A percentile compares a stretch with the other conserved stretches of the same genome.
Conservation (phyloP, 2,329 filamentous ascomycete species). For the Allantophomopsis lycopodina region DNA sequence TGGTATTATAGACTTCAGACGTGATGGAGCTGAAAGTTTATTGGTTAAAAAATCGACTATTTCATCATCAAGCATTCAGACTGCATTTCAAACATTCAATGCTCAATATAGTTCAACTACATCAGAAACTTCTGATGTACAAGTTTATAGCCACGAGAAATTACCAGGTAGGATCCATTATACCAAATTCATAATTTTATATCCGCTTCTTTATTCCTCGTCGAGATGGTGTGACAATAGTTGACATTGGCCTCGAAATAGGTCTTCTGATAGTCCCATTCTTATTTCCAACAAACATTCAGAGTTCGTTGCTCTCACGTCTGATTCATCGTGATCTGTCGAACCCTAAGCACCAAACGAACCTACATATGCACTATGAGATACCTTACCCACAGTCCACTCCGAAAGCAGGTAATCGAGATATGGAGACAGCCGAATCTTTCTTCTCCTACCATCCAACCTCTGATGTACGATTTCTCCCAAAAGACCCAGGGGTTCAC, state of each 20-base stretch:
- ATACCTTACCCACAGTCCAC: conserved; percentile 43
- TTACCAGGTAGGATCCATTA: conserved; percentile 47
- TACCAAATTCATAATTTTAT: not conserved
- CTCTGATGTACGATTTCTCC: conserved; percentile 40
- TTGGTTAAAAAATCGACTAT: no score
- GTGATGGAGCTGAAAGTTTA: conserved; percentile 1
- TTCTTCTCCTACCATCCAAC: conserved; percentile 39
- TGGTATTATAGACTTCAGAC: conserved; percentile 39
- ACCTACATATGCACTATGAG: conserved; percentile 73
- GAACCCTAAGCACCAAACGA: conserved; percentile 65
- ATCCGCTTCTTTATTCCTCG: not conserved
- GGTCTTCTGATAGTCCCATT: conserved; percentile 69
- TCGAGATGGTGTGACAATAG: not conserved
- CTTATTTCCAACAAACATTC: conserved; percentile 55
- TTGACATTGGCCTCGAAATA: conserved; percentile 21
- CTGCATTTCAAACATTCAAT: not conserved
- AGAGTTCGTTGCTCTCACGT: conserved; percentile 55
- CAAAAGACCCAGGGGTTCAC: conserved; percentile 63
- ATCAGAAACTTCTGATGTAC: conserved; percentile 18
- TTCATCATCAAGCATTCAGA: no score
- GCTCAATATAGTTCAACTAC: conserved; percentile 1
- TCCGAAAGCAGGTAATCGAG: conserved; percentile 6
- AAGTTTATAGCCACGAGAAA: conserved; percentile 49
- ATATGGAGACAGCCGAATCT: conserved; percentile 19
- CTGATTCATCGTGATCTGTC: conserved; percentile 69